Percentiles rank a stretch among this genome's conserved stretches.
Evolutionary conservation across 257 asterid genomes (phyloP).

Genomic region (Solanum pinnatisectum): DNA sequence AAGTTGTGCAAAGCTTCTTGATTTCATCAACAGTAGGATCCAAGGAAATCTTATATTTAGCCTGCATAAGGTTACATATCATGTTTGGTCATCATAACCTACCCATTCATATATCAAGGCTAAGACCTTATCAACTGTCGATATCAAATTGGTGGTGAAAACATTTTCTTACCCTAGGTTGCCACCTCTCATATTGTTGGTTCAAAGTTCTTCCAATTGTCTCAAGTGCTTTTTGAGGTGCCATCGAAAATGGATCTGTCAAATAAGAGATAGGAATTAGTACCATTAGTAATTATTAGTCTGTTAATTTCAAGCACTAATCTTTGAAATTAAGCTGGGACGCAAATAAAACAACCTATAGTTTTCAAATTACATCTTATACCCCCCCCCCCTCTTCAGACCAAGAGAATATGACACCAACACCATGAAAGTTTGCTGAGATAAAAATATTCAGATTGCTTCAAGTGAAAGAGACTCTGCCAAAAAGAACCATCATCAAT

Average conservation of each 20-base stretch:
- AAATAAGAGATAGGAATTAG: slow-evolving; percentile 6
- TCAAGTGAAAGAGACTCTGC: not conserved
- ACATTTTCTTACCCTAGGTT: slow-evolving; percentile 65
- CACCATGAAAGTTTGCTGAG: not conserved
- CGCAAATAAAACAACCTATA: not conserved
- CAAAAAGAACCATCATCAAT: not conserved
- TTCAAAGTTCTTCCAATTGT: slow-evolving; percentile 50
- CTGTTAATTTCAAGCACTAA: not conserved
- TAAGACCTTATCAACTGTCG: not conserved
- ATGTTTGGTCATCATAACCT: slow-evolving; percentile 1
- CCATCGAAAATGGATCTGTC: slow-evolving; percentile 74
- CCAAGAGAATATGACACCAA: not conserved
- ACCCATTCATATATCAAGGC: not conserved
- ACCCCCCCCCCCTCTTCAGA: not conserved
- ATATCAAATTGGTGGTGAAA: not conserved
- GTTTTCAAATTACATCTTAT: not conserved
- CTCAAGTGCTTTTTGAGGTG: slow-evolving; percentile 60
- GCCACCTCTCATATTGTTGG: slow-evolving; percentile 65
- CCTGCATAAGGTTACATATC: slow-evolving; percentile 33
- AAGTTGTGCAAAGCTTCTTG: slow-evolving; percentile 82
- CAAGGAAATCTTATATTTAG: slow-evolving; percentile 71
- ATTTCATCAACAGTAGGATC: slow-evolving; percentile 98
- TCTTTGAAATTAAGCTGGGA: not conserved
- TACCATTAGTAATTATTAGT: not conserved
- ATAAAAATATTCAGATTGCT: not conserved